phyloP scores from a whole-genome alignment of 2,329 filamentous ascomycete species.

The Coniella vitis region DNA sequence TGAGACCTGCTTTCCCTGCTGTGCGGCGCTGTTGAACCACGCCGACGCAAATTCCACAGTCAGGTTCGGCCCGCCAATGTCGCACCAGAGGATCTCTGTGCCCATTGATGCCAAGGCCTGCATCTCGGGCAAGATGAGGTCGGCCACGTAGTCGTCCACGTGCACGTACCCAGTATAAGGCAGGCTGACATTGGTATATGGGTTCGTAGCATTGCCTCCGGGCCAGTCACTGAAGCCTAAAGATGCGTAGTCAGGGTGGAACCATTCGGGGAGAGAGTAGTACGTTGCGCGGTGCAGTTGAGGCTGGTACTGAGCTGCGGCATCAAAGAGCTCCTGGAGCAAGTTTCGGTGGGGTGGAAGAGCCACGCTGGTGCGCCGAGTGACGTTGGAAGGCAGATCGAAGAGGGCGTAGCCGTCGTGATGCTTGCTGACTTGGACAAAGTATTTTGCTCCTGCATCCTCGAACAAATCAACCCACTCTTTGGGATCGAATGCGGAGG shows the following conservation, averaged over 20 bases:
- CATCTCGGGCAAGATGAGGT: conserved; percentile 38
- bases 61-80: conserved; percentile 36
- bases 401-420: conserved; percentile 41
- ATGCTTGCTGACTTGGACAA: conserved; percentile 35
- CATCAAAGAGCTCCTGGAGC: conserved; percentile 35
- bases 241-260: conserved; percentile 33
- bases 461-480: conserved; percentile 31
- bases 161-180: conserved; percentile 38
- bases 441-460: conserved; percentile 27
- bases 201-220: conserved; percentile 35
- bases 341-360: conserved; percentile 34
- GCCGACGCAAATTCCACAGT: conserved; percentile 33
- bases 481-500: conserved; percentile 14
- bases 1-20: conserved; percentile 9
- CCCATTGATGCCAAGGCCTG: conserved; percentile 33
- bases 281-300: conserved; percentile 36
- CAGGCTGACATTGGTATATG: conserved; percentile 33
- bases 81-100: conserved; percentile 42
- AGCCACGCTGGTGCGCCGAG: conserved; percentile 33
- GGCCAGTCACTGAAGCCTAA: conserved; percentile 35
- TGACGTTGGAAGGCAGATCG: conserved; percentile 32
- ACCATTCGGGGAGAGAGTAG: conserved; percentile 40
- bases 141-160: conserved; percentile 32
- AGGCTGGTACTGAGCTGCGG: conserved; percentile 34
- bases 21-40: conserved; percentile 35